Evolutionary conservation across 345 rosid genomes (phyloP).

Genomic region (Lepidium didymum): DNA sequence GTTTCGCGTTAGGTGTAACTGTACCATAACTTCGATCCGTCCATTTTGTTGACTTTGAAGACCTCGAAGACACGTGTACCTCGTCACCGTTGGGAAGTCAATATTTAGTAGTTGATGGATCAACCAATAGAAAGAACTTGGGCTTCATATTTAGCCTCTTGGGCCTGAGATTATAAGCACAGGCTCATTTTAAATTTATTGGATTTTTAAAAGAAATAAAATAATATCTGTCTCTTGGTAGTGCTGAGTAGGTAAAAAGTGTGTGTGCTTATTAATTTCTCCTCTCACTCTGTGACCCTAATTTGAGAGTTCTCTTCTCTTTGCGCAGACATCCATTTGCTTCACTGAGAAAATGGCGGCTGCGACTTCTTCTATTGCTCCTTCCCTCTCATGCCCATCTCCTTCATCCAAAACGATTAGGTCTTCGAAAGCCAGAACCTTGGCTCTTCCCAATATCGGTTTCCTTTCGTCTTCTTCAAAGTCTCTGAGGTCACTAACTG

Average conservation of each 20-base stretch:
- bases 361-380: constrained; percentile 38
- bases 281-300: constrained; percentile 6
- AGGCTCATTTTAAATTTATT: neutral
- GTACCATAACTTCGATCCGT: constrained; percentile 19
- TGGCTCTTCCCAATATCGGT: constrained; percentile 22
- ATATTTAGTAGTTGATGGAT: neutral
- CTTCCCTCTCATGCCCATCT: constrained; percentile 29
- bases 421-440: constrained; percentile 10
- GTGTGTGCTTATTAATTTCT: neutral
- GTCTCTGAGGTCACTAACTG: constrained; percentile 32
- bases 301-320: constrained; percentile 11
- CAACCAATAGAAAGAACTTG: neutral
- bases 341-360: constrained; percentile 32
- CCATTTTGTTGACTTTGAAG: neutral
- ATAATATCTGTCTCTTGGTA: neutral
- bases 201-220: no score
- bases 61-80: neutral
- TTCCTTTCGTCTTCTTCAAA: constrained; percentile 39
- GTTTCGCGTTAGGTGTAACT: constrained; percentile 20
- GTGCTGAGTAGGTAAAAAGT: neutral
- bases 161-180: neutral
- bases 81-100: neutral
- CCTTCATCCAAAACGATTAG: constrained; percentile 24
- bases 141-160: no score
- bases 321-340: constrained; percentile 4